phyloP scores from a whole-genome alignment of 2,329 filamentous ascomycete species.

The Scedosporium dehoogii region DNA sequence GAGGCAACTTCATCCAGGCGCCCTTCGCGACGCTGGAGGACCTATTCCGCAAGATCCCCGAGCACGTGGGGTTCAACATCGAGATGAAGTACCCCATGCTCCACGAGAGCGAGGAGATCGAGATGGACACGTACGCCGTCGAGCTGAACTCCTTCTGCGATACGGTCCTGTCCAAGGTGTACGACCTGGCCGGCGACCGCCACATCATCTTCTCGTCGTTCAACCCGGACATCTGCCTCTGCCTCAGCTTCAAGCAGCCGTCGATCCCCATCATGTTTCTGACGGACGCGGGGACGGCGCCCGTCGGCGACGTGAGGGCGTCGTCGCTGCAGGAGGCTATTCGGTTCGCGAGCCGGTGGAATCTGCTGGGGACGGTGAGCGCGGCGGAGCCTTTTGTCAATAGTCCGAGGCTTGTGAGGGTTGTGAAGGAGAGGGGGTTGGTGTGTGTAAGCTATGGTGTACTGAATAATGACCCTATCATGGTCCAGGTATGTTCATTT shows the following conservation, averaged over 20 bases:
- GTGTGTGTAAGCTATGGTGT: constrained; percentile 94
- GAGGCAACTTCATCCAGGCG: constrained; percentile 89
- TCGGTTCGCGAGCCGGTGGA: constrained; percentile 90
- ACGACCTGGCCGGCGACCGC: constrained; percentile 70
- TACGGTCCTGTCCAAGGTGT: constrained; percentile 81
- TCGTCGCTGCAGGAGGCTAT: constrained; percentile 92
- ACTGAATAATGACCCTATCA: constrained; percentile 75
- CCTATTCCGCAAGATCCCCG: constrained; percentile 75
- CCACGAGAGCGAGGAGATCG: constrained; percentile 85
- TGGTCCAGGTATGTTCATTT: constrained; percentile 64
- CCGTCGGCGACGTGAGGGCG: constrained; percentile 81
- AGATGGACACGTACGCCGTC: constrained; percentile 93
- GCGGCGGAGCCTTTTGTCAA: constrained; percentile 82
- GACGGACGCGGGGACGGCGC: constrained; percentile 72
- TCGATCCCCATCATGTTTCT: constrained; percentile 93
- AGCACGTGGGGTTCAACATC: constrained; percentile 88
- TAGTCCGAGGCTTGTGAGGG: constrained; percentile 77
- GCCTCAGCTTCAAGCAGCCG: constrained; percentile 93
- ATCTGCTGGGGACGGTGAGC: constrained; percentile 81
- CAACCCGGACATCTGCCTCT: constrained; percentile 91
- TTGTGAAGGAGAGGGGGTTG: constrained; percentile 88
- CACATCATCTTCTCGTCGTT: constrained; percentile 97
- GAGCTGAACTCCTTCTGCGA: constrained; percentile 96
- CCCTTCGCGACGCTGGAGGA: constrained; percentile 94
- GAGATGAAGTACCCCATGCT: constrained; percentile 99